These are phyloP conservation scores for Mycena belliarum DNA, from an alignment of 768 basidiomycete species.

Conservation along the genomic window DNA sequence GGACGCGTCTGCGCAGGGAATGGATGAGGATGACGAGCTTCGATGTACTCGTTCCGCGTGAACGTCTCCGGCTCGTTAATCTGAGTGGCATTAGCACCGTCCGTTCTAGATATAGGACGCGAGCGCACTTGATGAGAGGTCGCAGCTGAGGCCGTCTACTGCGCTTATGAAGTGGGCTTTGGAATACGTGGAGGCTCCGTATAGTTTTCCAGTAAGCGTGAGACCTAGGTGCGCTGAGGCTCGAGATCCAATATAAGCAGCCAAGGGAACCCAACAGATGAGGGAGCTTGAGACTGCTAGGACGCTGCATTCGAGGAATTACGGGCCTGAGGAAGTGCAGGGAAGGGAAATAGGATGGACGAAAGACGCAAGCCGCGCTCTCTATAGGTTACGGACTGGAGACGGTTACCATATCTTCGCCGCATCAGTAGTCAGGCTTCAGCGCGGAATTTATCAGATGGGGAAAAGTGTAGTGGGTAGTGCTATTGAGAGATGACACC, in stretches of 20 bases:
- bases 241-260: not conserved
- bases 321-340: not conserved
- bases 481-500: slow-evolving; percentile 9
- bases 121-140: slow-evolving; percentile 5
- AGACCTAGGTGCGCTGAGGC: not conserved
- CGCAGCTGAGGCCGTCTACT: not conserved
- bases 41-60: not conserved
- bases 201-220: not conserved
- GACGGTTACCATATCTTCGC: slow-evolving; percentile 17
- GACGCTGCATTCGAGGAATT: not conserved
- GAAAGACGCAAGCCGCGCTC: not conserved
- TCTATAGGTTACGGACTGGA: slow-evolving; percentile 7
- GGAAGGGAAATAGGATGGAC: not conserved
- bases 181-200: not conserved
- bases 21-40: not conserved
- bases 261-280: not conserved
- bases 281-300: not conserved
- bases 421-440: slow-evolving; percentile 16
- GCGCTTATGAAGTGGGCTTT: not conserved
- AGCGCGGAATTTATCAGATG: slow-evolving; percentile 6
- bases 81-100: not conserved
- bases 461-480: slow-evolving; percentile 8
- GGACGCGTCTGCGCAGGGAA: not conserved
- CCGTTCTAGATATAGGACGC: not conserved
- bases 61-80: slow-evolving; percentile 5